Evolutionary conservation across 257 asterid genomes (phyloP), one percentile per base, ranked within the genome.

Genomic region (Plantago ovata): DNA sequence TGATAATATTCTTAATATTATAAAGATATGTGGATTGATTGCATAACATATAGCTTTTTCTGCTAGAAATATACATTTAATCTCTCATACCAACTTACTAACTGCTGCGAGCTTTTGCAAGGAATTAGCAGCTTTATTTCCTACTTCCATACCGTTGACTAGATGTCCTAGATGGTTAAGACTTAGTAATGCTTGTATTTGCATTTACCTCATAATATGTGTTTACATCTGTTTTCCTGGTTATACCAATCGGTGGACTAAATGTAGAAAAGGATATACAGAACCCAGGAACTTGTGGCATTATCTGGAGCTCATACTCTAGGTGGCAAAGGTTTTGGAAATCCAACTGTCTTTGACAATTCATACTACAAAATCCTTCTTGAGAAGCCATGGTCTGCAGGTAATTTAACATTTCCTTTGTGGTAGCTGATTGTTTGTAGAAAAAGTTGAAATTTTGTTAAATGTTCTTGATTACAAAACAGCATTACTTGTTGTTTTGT

Each of bases 251-350:
- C 28, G 42, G 42, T 53, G 56, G 18, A 50, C 49, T 60, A 66
- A 61, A 18, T 51, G 33, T 36, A 19, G 12, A 14, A 62, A 6
- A 44, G 56, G 67, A 38, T 75, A 60, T 51, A 59, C 78, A 86
- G 95, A 68, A 73, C 87, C 38, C 87, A 75, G 63, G 98, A 91
- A 62, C 96, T 87, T 14, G 94, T 91, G 73, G 98, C 93, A 16
- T 64, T 85, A 62, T 87, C 95, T 32, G 98, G 98, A 66, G 98
- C 95, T 42, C 98, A 87, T 74, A 91, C 95, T 16, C 67, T 87
- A 43, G 98, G 98, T 66, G 69, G 71, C 74, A 87, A 91, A 87
- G 98, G 98, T 58, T 91, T 91, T 23, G 98, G 96, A 72, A 77
- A 58, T 71, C 96, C 98, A 44, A 42, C 23, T 10, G 81, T 75